A percentile compares a stretch with the other conserved stretches of the same genome.
phyloP scores from a whole-genome alignment of 1,139 yeast species.

The Kodamaea sp. region DNA sequence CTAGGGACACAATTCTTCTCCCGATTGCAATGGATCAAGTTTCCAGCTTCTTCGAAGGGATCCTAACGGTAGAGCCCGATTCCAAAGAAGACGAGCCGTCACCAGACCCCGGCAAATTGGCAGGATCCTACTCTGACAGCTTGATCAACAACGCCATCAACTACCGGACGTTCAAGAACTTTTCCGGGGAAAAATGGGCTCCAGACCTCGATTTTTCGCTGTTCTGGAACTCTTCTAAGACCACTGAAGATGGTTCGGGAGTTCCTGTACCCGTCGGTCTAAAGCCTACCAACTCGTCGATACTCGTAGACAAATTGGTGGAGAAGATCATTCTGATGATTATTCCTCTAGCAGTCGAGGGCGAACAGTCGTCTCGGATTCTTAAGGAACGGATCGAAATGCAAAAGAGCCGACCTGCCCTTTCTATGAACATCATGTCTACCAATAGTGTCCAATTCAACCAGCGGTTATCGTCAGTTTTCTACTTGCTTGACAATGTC shows the following conservation, averaged over 20 bases:
- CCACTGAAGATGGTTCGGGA: constrained; percentile 1
- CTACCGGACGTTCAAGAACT: constrained; percentile 3
- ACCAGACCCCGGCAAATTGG: background rate
- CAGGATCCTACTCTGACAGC: constrained; percentile 8
- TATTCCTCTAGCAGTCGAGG: constrained; percentile 60
- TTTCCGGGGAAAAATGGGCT: constrained; percentile 1
- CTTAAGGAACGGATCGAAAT: constrained; percentile 52
- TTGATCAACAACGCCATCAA: constrained; percentile 8
- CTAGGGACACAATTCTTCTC: background rate
- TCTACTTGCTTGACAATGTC: constrained; percentile 57
- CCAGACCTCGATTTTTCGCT: constrained; percentile 13
- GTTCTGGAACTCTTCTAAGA: constrained; percentile 12
- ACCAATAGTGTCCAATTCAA: constrained; percentile 67
- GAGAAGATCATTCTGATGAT: constrained; percentile 72
- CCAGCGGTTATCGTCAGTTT: constrained; percentile 63
- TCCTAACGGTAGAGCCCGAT: constrained; percentile 18
- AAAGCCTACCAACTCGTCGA: constrained; percentile 9
- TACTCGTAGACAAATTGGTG: constrained; percentile 66
- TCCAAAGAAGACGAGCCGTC: background rate
- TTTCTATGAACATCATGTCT: constrained; percentile 71
- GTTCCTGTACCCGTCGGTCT: no score
- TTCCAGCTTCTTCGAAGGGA: constrained; percentile 23
- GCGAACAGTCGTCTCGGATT: constrained; percentile 36
- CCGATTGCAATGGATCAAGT: constrained; percentile 21
- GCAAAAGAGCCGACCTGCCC: constrained; percentile 65